Base-by-base conservation (phyloP, 768 basidiomycete species). In the Amanita muscaria region DNA sequence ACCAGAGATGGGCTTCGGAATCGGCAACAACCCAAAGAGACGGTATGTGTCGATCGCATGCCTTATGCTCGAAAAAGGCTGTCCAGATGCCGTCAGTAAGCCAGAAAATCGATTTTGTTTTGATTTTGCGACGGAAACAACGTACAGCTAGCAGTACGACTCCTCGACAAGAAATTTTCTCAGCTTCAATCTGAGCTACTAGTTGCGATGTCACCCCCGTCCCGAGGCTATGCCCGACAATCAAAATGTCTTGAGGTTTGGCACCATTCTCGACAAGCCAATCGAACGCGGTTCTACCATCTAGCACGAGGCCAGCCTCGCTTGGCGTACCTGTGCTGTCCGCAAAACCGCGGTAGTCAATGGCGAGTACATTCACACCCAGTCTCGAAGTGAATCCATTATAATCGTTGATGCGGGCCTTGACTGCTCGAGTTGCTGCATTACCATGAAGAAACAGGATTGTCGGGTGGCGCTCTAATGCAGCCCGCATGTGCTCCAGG, bases 391-490 rank as follows among this genome's bases (percentile, higher is more conserved):
- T 72, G 55, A 83, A 81, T 0, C 74, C 69, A 12, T 70, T 63
- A 56, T 89, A 89, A 31, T 80, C 72, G 14, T 69, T 71, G n/a
- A 92, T 68, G 10, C 93, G 83, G 32, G 69, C 72, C 1, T 64
- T 50, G 5, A 76, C 68, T 0, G 87, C 87, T 11, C 93, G 77
- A 0, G 86, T 90, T 0, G 71, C 92, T 0, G 81, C 83, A 50
- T 94, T 94, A 9, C 94, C 94, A 51, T 97, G 94, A 32, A 93
- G 69, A 64, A 87, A 94, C n/a, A 97, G 68, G n/a, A 94, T 66
- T 0, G 85, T 92, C 0, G 89, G 89, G 19, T 72, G 62, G 1
- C 64, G 51, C 11, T 64, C 61, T 14, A 92, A 61, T 1, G 88
- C 83, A 16, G 64, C 51, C 12, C 69, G 57, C 25, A 89, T 65